Base-by-base conservation (phyloP, 2,329 filamentous ascomycete species). In the Penicillium olsonii region DNA sequence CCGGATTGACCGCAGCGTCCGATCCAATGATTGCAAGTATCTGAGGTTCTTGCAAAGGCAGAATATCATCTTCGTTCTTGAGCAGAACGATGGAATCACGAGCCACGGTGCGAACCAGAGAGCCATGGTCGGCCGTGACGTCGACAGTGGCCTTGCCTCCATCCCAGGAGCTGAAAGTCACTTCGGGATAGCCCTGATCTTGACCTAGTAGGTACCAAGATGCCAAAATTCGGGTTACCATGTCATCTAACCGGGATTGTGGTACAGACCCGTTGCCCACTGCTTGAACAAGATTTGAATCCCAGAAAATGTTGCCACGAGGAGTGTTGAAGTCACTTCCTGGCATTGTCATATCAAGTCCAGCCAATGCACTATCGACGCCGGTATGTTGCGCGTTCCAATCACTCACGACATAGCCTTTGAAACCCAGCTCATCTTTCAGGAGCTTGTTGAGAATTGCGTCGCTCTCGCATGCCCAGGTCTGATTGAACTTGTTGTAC, bases 321-420 rank as follows among this genome's bases (percentile, higher is more conserved):
- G 63, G 44, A 15, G 20, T 45, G 17, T 42, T 55, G 31, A 63
- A 61, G 27, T 64, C 62, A 12, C 55, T 48, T 14, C 90, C 89
- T 1, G 88, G 88, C 90, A 94, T 94, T n/a, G 81, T 80, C 88
- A 94, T 91, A 68, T 95, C 90, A 19, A 94, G 75, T 33, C 89
- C 90, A 18, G 88, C 87, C 31, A 84, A 75, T 2, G 88, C 85
- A 29, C 79, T 82, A 20, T 83, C 75, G 5, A 81, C 84, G 55
- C 87, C 87, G 3, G 83, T 76, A 61, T 92, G 87, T 61, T 90
- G 87, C 4, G 87, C 89, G 57, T 81, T 76, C 87, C 88, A 94
- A 67, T 95, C 89, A n/a, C 80, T 84, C 81, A 89, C 84, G 49
- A 92, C 80, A 61, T 90, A 90, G 0, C 88, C 88, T 58, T 90